Conservation (phyloP, 305 asterid species). For the Fraxinus sp. region DNA sequence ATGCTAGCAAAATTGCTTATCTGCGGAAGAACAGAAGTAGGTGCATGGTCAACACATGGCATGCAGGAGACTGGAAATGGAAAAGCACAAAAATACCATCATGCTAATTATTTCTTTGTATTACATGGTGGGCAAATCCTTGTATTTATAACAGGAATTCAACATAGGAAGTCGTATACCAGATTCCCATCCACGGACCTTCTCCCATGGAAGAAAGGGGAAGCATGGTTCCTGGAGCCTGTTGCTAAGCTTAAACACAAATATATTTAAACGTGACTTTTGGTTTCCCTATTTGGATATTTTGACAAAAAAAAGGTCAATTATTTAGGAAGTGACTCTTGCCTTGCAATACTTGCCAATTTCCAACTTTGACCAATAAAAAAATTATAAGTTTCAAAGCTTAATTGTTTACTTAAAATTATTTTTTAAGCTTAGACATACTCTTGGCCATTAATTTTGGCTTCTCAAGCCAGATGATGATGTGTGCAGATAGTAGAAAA, state of each 20-base stretch:
- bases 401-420: not conserved
- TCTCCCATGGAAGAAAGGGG: not conserved
- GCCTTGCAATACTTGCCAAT: not conserved
- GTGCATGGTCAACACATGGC: not conserved
- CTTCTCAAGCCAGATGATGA: not conserved
- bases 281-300: not conserved
- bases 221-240: not conserved
- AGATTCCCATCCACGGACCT: not conserved
- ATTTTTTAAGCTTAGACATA: not conserved
- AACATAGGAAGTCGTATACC: not conserved
- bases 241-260: not conserved
- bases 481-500: not conserved
- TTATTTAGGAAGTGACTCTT: not conserved
- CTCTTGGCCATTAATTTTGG: not conserved
- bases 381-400: not conserved
- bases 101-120: not conserved
- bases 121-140: not conserved
- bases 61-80: not conserved
- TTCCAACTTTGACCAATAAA: not conserved
- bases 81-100: not conserved
- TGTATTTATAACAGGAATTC: not conserved
- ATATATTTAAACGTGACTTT: not conserved
- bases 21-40: constrained; percentile 36
- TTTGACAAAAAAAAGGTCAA: not conserved
- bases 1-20: constrained; percentile 73